Evolutionary conservation across 495 filamentous ascomycete genomes (phyloP), one percentile per base, ranked within the genome.

Genomic region (Letharia lupina): DNA sequence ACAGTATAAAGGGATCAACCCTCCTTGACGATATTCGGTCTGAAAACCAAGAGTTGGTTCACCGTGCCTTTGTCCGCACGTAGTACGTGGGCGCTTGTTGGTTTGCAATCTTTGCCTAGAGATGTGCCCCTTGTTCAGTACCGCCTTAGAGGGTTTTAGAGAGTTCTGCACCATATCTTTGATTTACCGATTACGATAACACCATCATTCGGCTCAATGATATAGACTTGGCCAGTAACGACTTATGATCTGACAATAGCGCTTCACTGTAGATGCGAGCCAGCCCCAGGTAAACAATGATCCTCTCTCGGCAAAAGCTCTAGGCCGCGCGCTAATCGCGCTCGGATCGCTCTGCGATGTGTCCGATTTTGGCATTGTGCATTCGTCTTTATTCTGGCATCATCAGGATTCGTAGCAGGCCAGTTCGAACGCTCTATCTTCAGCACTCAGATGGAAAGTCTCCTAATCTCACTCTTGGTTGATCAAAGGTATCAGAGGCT

Each of bases 311-410:
- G 33, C 6, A 35, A 52, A 28, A 35, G 52, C 54, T 57, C 20
- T 33, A 57, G 5, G 52, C 52, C 52, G 54, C 33, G 54, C 54
- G 54, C 54, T 57, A 57, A 57, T 57, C 54, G 33, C 54, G 54
- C 54, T 57, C 54, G 54, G 54, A 57, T 33, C 54, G 45, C 45
- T 45, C 44, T 45, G 13, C 47, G 20, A 50, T 28, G 23, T 42
- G 44, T 3, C 15, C 44, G 44, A 20, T 15, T 47, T 47, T 47
- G 44, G 44, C 8, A 20, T 47, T 20, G 20, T 15, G 3, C 11
- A 52, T 48, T 23, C 20, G 45, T 48, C 45, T 48, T 9, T 52
- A 9, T 31, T 12, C 48, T 28, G 48, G 48, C 23, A 52, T 13
- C n/a, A 28, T 52, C 48, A 31, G 23, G 48, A 31, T 31, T 52